Evolutionary conservation across 768 basidiomycete genomes (phyloP).

Genomic region (Termitomyces sp.): DNA sequence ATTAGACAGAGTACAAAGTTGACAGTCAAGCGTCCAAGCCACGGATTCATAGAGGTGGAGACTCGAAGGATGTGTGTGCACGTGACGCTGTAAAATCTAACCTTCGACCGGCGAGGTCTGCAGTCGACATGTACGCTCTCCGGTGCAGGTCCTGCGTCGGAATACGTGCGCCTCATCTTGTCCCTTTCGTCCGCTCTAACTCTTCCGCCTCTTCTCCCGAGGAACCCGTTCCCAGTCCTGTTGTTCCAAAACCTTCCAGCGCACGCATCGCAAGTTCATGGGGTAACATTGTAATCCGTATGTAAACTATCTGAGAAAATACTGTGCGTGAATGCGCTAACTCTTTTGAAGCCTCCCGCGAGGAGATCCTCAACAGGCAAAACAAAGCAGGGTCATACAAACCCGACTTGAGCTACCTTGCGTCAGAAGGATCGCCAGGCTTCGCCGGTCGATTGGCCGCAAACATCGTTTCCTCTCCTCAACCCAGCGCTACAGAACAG

Average conservation of each 20-base stretch:
- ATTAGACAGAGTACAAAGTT: conserved; percentile 69
- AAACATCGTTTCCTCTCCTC: conserved; percentile 1
- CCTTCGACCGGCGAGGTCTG: background rate
- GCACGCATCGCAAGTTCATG: conserved; percentile 19
- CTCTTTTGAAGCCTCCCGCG: conserved; percentile 8
- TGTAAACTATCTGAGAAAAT: conserved; percentile 12
- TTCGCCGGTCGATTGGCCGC: conserved; percentile 19
- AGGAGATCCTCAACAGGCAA: conserved; percentile 12
- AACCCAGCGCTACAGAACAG: background rate
- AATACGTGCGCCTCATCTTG: background rate
- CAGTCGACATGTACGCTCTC: conserved; percentile 11
- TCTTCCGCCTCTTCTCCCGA: conserved; percentile 3
- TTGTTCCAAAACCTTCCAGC: conserved; percentile 1
- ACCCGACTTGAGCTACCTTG: conserved; percentile 27
- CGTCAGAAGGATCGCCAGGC: conserved; percentile 17
- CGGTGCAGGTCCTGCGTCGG: conserved; percentile 6
- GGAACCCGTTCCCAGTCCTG: background rate
- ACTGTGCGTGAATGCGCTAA: background rate
- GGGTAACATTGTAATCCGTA: conserved; percentile 31
- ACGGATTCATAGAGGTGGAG: conserved; percentile 27
- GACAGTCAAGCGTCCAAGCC: conserved; percentile 63
- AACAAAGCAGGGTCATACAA: conserved; percentile 3
- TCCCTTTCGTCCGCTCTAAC: conserved; percentile 6
- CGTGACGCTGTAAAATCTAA: conserved; percentile 11
- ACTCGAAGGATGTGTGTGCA: background rate